These are phyloP conservation scores for Pyrrhoderma lamaoense DNA, from an alignment of 1,284 basidiomycete genomes.

Conservation along the genomic window DNA sequence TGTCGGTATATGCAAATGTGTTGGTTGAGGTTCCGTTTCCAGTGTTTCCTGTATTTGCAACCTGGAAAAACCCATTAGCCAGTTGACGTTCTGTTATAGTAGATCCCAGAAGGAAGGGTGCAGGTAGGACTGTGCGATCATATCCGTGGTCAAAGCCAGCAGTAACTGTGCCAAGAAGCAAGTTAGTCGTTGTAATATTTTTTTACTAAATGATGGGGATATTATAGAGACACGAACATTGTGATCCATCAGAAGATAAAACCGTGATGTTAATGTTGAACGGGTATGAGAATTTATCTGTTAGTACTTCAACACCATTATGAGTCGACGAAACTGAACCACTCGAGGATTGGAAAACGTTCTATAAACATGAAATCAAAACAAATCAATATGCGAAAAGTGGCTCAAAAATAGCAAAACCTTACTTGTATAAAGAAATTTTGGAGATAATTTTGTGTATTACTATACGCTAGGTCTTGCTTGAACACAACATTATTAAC, in stretches of 20 bases:
- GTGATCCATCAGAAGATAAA: constrained; percentile 36
- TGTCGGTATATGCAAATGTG: constrained; percentile 54
- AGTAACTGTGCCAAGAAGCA: constrained; percentile 32
- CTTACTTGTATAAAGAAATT: constrained; percentile 45
- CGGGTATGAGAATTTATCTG: constrained; percentile 59
- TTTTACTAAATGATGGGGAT: no score
- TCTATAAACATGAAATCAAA: constrained; percentile 34
- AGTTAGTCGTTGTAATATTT: no score
- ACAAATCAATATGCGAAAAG: no score
- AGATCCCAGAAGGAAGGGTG: constrained; percentile 50
- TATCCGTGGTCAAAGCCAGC: constrained; percentile 63
- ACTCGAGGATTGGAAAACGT: constrained; percentile 51
- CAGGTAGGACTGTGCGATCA: constrained; percentile 47
- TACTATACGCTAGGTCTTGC: constrained; percentile 47
- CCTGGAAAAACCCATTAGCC: constrained; percentile 47
- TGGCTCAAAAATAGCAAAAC: no score
- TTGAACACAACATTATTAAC: constrained; percentile 45
- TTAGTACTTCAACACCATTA: constrained; percentile 45
- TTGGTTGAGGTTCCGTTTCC: constrained; percentile 69
- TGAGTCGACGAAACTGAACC: constrained; percentile 53
- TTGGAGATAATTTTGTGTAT: constrained; percentile 47
- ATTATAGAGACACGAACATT: constrained; percentile 46
- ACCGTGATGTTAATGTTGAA: constrained; percentile 52
- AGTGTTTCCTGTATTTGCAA: constrained; percentile 39
- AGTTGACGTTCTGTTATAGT: constrained; percentile 52